A percentile compares a stretch with the other conserved stretches of the same genome.
Evolutionary conservation across 352 stramenopile genomes (phyloP).

Genomic region (Elongisporangium anandrum): DNA sequence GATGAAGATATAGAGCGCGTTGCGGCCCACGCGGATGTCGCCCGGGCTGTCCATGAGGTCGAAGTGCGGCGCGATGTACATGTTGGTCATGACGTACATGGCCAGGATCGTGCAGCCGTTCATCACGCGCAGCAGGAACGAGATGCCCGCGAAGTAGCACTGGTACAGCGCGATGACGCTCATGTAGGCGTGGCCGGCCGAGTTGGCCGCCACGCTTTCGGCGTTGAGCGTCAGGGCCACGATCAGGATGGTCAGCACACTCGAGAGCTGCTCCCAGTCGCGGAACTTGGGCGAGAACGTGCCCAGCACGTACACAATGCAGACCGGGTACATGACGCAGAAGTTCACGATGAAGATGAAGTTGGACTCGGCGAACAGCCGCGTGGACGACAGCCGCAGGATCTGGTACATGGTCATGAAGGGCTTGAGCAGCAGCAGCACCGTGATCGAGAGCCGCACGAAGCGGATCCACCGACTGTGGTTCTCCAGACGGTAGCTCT

Average conservation of each 20-base stretch:
- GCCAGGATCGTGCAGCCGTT: constrained; percentile 56
- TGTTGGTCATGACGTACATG: constrained; percentile 60
- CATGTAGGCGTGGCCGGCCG: constrained; percentile 73
- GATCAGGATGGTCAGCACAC: constrained; percentile 46
- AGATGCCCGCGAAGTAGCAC: constrained; percentile 81
- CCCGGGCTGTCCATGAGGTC: constrained; percentile 32
- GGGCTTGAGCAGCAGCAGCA: constrained; percentile 64
- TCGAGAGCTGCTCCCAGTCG: constrained; percentile 55
- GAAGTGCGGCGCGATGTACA: constrained; percentile 47
- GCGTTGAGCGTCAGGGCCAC: constrained; percentile 56
- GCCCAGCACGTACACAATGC: constrained; percentile 51
- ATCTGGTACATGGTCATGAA: constrained; percentile 79
- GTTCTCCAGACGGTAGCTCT: constrained; percentile 71
- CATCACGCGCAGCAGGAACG: constrained; percentile 59
- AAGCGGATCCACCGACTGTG: constrained; percentile 62
- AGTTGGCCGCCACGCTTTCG: constrained; percentile 65
- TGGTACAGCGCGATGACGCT: constrained; percentile 76
- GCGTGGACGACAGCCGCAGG: constrained; percentile 30
- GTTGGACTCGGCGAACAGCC: constrained; percentile 48
- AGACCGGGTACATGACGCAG: constrained; percentile 69
- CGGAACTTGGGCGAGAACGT: constrained; percentile 64
- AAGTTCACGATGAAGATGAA: constrained; percentile 79
- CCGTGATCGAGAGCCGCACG: constrained; percentile 56
- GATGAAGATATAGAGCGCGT: constrained; percentile 80
- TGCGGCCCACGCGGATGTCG: constrained; percentile 50